phyloP scores from a whole-genome alignment of 2,329 filamentous ascomycete species.

The Aspergillus unguis region DNA sequence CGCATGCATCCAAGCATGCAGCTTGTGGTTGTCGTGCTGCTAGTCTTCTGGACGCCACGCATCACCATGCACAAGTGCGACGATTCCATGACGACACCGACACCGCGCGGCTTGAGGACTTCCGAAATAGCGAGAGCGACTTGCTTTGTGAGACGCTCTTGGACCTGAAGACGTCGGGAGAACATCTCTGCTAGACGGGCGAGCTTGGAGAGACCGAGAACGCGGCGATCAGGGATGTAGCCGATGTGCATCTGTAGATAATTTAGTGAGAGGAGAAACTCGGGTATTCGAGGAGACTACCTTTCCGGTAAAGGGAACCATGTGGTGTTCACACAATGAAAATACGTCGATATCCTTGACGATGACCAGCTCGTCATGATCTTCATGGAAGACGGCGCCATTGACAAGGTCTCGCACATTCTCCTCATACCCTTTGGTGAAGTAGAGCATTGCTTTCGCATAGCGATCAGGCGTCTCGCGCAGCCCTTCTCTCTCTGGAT shows the following conservation, averaged over 20 bases:
- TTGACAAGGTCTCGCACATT: conserved; percentile 91
- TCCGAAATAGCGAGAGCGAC: conserved; percentile 92
- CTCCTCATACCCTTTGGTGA: conserved; percentile 96
- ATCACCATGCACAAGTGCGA: conserved; percentile 98
- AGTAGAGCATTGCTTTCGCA: conserved; percentile 90
- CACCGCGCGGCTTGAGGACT: conserved; percentile 86
- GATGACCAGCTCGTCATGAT: conserved; percentile 95
- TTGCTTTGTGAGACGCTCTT: conserved; percentile 93
- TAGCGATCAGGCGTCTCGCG: conserved; percentile 76
- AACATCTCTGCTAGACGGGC: conserved; percentile 98
- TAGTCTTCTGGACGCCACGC: conserved; percentile 94
- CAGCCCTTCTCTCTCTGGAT: conserved; percentile 62
- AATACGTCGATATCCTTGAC: conserved; percentile 97
- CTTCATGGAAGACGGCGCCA: conserved; percentile 89
- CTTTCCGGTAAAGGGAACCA: conserved; percentile 95
- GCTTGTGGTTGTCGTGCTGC: conserved; percentile 83
- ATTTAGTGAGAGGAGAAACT: not conserved
- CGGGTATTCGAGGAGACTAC: conserved; percentile 44
- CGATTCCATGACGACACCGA: conserved; percentile 96
- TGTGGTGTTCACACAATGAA: conserved; percentile 92
- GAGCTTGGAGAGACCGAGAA: conserved; percentile 93
- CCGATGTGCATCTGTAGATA: conserved; percentile 86
- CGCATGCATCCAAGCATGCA: conserved; percentile 98
- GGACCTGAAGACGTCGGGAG: conserved; percentile 85
- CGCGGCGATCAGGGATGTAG: conserved; percentile 87